Conservation (phyloP, 2,329 filamentous ascomycete genomes). For the Colletotrichum eremochloae region DNA sequence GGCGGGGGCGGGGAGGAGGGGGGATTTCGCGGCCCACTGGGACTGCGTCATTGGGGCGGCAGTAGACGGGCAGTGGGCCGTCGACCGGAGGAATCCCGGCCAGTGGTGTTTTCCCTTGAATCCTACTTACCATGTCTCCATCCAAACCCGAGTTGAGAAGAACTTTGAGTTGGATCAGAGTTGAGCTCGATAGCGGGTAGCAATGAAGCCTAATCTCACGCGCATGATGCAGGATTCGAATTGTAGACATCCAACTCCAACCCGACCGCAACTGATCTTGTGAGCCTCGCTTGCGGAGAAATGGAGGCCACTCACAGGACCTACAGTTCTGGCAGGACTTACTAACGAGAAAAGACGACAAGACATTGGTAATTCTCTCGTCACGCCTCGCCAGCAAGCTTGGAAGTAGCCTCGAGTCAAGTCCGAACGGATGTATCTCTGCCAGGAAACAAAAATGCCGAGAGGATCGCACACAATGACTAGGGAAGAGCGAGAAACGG, state of each 20-base stretch:
- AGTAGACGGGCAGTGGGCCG: slow-evolving; percentile 17
- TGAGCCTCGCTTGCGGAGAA: no score
- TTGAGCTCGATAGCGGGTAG: no score
- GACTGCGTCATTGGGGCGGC: slow-evolving; percentile 36
- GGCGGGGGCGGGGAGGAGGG: slow-evolving; percentile 27
- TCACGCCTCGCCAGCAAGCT: not conserved
- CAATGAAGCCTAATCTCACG: not conserved
- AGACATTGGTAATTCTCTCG: not conserved
- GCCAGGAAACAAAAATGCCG: not conserved
- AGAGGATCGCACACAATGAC: not conserved
- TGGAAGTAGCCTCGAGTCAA: not conserved
- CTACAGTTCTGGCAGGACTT: not conserved
- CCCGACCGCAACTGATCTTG: not conserved
- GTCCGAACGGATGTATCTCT: not conserved
- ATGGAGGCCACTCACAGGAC: no score
- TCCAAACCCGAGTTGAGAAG: not conserved
- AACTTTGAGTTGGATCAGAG: not conserved
- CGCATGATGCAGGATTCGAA: not conserved
- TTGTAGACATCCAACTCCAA: not conserved
- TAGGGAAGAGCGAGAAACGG: not conserved
- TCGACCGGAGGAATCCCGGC: slow-evolving; percentile 25
- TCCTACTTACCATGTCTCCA: not conserved
- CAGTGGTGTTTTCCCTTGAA: not conserved
- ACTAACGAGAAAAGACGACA: not conserved
- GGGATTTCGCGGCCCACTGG: not conserved